Evolutionary conservation across 2,329 filamentous ascomycete species (phyloP).

Genomic region (Ustulina deusta): DNA sequence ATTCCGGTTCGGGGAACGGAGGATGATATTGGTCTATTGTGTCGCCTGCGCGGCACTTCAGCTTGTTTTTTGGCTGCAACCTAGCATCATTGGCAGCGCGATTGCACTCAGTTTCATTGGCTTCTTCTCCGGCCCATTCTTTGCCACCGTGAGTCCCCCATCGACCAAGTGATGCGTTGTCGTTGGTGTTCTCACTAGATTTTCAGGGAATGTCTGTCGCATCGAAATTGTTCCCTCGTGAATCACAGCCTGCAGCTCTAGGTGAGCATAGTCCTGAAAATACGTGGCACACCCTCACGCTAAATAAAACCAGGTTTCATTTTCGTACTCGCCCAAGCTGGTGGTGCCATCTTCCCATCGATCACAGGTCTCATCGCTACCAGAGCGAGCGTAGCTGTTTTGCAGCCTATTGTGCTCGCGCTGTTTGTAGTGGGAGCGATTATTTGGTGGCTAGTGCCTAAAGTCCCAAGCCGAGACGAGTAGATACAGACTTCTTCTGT

Average conservation of each 20-base stretch:
- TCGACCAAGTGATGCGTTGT: neutral
- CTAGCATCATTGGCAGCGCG: conserved; percentile 66
- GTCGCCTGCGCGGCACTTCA: conserved; percentile 65
- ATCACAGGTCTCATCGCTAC: conserved; percentile 62
- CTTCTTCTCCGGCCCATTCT: conserved; percentile 66
- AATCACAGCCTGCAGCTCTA: conserved; percentile 61
- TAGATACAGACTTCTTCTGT: conserved; percentile 36
- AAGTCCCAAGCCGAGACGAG: conserved; percentile 43
- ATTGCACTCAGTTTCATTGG: conserved; percentile 64
- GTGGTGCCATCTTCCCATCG: conserved; percentile 64
- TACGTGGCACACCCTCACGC: neutral
- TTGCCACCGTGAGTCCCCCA: conserved; percentile 59
- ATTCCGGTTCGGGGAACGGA: conserved; percentile 67
- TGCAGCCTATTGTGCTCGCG: conserved; percentile 62
- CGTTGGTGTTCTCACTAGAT: conserved; percentile 3
- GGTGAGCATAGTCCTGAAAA: conserved; percentile 49
- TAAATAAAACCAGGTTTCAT: conserved; percentile 54
- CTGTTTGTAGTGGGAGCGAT: conserved; percentile 57
- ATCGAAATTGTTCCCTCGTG: conserved; percentile 61
- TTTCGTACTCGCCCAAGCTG: conserved; percentile 64
- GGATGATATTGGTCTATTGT: conserved; percentile 68
- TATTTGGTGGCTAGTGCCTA: conserved; percentile 57
- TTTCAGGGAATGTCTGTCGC: conserved; percentile 64
- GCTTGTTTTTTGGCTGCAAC: conserved; percentile 73
- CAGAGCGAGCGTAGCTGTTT: conserved; percentile 57